Percentiles rank a stretch among this genome's conserved stretches.
phyloP scores from a whole-genome alignment of 176 grass and related monocot genomes.

The Panicum miliaceum region DNA sequence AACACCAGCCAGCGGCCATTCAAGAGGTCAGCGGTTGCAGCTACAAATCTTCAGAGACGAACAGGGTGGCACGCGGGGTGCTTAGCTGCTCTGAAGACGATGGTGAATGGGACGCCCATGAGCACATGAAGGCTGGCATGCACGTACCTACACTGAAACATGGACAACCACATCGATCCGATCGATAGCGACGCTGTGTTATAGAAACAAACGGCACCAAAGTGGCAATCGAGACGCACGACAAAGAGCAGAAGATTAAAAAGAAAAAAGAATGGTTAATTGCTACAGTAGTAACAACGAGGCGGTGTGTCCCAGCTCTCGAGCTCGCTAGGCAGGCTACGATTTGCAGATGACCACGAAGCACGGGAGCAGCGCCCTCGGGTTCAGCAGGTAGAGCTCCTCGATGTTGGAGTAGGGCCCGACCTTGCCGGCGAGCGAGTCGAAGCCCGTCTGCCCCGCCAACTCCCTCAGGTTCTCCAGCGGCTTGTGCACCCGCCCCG shows the following conservation, averaged over 20 bases:
- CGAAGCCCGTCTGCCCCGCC: slow-evolving; percentile 74
- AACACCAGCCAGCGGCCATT: background rate
- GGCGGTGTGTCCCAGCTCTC: background rate
- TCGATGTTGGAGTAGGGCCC: slow-evolving; percentile 90
- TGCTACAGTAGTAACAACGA: background rate
- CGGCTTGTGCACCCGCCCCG: slow-evolving; percentile 87
- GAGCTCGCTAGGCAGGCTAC: background rate
- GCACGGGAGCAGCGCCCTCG: slow-evolving; percentile 85
- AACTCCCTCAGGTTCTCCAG: slow-evolving; percentile 80
- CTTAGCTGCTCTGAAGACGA: background rate
- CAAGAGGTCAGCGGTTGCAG: background rate
- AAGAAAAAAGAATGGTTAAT: slow-evolving; percentile 44
- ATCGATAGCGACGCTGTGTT: background rate
- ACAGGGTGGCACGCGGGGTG: background rate
- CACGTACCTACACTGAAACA: slow-evolving; percentile 18
- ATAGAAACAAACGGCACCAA: slow-evolving; percentile 30
- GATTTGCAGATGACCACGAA: slow-evolving; percentile 91
- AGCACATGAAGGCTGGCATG: slow-evolving; percentile 35
- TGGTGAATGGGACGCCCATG: background rate
- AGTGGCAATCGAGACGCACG: slow-evolving; percentile 14
- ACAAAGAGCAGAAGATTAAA: background rate
- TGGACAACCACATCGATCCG: slow-evolving; percentile 35
- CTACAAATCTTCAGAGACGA: slow-evolving; percentile 4
- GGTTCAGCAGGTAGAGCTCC: slow-evolving; percentile 91
- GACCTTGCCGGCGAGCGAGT: slow-evolving; percentile 88